These are phyloP conservation scores for Mrakia frigida DNA, from an alignment of 768 basidiomycete species.

Conservation along the genomic window DNA sequence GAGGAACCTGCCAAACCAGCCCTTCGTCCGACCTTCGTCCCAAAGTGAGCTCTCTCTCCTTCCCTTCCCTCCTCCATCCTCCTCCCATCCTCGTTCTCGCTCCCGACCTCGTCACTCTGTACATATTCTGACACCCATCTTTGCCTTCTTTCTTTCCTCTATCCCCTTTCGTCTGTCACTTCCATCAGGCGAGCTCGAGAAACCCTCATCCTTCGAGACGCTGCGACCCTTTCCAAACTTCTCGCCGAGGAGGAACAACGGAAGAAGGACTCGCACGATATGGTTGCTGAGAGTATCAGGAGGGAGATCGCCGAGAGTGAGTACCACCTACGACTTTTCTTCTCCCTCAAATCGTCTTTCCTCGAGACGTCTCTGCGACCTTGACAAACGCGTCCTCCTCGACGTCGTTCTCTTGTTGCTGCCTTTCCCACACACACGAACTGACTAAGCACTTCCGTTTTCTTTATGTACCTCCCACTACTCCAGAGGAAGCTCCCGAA, in stretches of 20 bases:
- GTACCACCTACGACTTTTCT: conserved; percentile 40
- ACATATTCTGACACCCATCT: not conserved
- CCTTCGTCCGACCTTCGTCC: conserved; percentile 89
- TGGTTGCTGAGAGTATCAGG: conserved; percentile 90
- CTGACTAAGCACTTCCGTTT: not conserved
- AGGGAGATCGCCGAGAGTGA: conserved; percentile 86
- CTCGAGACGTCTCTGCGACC: not conserved
- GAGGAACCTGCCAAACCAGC: conserved; percentile 54
- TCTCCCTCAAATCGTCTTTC: not conserved
- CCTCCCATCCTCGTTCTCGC: not conserved
- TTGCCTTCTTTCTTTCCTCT: not conserved
- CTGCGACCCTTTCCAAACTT: conserved; percentile 57
- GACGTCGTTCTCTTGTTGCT: not conserved
- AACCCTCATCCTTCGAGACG: conserved; percentile 45
- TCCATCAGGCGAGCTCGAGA: conserved; percentile 55
- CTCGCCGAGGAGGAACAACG: conserved; percentile 75
- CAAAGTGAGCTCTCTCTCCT: conserved; percentile 60
- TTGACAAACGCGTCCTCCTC: not conserved
- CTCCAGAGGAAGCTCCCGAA: conserved; percentile 79
- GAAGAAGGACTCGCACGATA: conserved; percentile 77
- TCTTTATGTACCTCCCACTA: not conserved
- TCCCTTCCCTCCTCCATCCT: not conserved
- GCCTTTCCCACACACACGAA: not conserved
- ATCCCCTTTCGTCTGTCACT: not conserved
- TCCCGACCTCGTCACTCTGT: not conserved